These are phyloP conservation scores for Corniculantispora saksenae DNA, from an alignment of 2,329 filamentous ascomycete species.

Conservation along the genomic window DNA sequence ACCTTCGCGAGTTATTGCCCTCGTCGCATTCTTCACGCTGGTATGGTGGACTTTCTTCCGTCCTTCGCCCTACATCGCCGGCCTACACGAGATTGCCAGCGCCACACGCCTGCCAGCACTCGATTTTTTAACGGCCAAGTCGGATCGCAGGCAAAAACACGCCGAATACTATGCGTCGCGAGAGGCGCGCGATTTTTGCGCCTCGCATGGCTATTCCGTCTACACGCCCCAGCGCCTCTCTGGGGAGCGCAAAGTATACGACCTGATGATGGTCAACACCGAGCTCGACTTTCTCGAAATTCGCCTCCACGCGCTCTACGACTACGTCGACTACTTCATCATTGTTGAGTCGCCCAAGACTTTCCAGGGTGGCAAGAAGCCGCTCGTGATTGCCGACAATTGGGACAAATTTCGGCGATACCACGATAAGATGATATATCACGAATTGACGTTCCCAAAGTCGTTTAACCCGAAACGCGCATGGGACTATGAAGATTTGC, in stretches of 20 bases:
- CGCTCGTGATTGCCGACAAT: constrained; percentile 53
- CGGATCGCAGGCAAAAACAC: constrained; percentile 14
- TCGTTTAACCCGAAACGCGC: constrained; percentile 39
- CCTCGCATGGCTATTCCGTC: constrained; percentile 34
- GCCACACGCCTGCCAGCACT: constrained; percentile 11
- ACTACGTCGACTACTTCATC: constrained; percentile 65
- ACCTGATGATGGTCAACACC: constrained; percentile 62
- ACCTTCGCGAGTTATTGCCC: background rate
- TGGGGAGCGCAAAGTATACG: constrained; percentile 40
- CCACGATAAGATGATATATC: constrained; percentile 62
- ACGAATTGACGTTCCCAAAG: constrained; percentile 49
- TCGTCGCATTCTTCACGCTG: background rate
- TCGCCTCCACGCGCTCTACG: constrained; percentile 57
- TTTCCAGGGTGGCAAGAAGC: constrained; percentile 59
- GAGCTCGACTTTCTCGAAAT: constrained; percentile 69
- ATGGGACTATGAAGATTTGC: constrained; percentile 55
- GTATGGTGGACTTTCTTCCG: constrained; percentile 9
- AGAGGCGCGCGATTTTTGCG: constrained; percentile 32
- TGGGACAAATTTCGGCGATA: constrained; percentile 54
- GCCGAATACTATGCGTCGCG: constrained; percentile 32
- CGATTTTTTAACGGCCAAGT: constrained; percentile 13
- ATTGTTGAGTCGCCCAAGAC: constrained; percentile 60
- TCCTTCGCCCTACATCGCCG: background rate
- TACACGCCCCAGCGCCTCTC: constrained; percentile 28
- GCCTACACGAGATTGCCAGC: constrained; percentile 1